phyloP scores from a whole-genome alignment of 371 early-diverging fungal genomes.

The Haplosporangium sp. region DNA sequence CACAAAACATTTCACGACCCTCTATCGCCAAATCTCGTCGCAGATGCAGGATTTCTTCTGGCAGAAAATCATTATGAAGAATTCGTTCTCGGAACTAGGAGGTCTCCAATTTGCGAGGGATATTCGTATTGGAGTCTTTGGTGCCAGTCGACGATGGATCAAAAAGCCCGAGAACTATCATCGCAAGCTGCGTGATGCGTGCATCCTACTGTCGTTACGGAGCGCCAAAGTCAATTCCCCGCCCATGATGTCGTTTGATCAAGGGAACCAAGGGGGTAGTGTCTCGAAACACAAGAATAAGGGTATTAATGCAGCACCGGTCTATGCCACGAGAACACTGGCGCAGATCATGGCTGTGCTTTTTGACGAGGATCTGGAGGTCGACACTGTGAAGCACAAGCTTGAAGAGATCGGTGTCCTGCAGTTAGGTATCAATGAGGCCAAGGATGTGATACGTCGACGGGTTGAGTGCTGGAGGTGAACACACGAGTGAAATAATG shows the following conservation, averaged over 20 bases:
- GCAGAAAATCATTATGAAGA: conserved; percentile 65
- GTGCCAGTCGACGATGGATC: conserved; percentile 61
- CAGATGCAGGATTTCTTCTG: conserved; percentile 76
- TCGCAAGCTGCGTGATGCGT: conserved; percentile 58
- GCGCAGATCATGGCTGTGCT: conserved; percentile 60
- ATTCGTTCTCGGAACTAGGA: conserved; percentile 67
- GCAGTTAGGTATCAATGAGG: conserved; percentile 51
- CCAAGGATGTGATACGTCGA: conserved; percentile 60
- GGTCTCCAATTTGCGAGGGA: conserved; percentile 67
- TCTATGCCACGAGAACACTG: conserved; percentile 37
- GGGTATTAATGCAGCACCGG: neutral
- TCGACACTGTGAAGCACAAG: conserved; percentile 32
- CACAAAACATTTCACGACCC: conserved; percentile 53
- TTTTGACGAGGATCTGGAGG: conserved; percentile 44
- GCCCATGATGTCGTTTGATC: conserved; percentile 20
- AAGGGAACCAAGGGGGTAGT: conserved; percentile 1
- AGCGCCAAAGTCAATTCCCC: conserved; percentile 45
- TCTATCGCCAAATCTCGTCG: conserved; percentile 60
- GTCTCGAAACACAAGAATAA: too few species aligned
- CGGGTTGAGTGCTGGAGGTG: conserved; percentile 56
- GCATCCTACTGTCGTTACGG: conserved; percentile 57
- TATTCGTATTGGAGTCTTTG: conserved; percentile 68
- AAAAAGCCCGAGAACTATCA: conserved; percentile 68
- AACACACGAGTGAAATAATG: conserved; percentile 2
- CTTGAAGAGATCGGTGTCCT: conserved; percentile 58